Evolutionary conservation across 148 eudicot genomes (phyloP).

Genomic region (Hydrangea macrophylla): DNA sequence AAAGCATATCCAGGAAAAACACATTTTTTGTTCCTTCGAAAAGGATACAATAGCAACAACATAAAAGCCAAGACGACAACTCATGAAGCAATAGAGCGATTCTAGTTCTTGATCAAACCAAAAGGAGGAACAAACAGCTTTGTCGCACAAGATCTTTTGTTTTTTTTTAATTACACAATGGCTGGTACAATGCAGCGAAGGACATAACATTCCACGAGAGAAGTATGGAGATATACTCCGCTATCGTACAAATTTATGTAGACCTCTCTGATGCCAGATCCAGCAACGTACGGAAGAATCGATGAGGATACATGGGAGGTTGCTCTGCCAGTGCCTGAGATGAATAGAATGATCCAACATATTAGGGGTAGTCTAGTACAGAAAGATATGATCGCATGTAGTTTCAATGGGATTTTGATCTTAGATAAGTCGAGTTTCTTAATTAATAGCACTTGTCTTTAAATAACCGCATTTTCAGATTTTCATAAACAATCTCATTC

Average conservation of each 20-base stretch:
- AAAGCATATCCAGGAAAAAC: no score
- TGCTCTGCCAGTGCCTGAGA: slow-evolving; percentile 78
- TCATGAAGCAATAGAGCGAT: no score
- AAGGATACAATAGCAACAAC: no score
- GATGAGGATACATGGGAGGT: slow-evolving; percentile 84
- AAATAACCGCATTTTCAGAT: neutral
- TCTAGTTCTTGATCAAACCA: no score
- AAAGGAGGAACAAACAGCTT: no score
- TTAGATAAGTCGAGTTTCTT: neutral
- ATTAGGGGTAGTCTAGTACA: neutral
- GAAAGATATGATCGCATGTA: no score
- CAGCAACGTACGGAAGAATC: slow-evolving; percentile 67
- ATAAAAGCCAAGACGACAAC: no score
- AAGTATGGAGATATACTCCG: neutral
- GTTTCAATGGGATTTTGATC: neutral
- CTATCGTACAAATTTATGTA: slow-evolving; percentile 9
- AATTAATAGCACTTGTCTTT: no score
- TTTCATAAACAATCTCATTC: neutral
- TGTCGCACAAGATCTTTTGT: no score
- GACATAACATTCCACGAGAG: neutral
- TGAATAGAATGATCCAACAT: neutral
- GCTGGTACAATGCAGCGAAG: no score
- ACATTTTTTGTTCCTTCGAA: no score
- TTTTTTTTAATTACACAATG: no score
- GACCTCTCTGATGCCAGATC: slow-evolving; percentile 58